These are phyloP conservation scores for Schizopora paradoxa DNA, from an alignment of 1,284 basidiomycete species.

Conservation along the genomic window DNA sequence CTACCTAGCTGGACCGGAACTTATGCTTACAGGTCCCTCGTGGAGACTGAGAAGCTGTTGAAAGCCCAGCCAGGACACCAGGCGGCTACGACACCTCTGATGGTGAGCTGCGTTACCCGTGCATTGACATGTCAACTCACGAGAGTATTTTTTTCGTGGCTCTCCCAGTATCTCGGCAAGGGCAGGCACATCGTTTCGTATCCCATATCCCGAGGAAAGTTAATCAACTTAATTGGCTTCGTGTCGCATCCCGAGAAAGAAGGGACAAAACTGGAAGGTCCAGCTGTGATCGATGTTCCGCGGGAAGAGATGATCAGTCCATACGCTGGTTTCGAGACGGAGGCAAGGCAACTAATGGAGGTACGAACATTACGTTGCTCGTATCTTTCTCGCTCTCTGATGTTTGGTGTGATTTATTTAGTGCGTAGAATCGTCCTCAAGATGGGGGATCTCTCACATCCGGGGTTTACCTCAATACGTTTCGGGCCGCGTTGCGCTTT, in stretches of 20 bases:
- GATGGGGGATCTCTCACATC: constrained; percentile 25
- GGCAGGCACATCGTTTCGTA: constrained; percentile 30
- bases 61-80: constrained; percentile 32
- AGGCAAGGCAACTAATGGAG: constrained; percentile 22
- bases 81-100: constrained; percentile 22
- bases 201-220: constrained; percentile 24
- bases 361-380: constrained; percentile 20
- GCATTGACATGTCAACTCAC: background rate
- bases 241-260: constrained; percentile 20
- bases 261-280: constrained; percentile 21
- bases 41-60: constrained; percentile 29
- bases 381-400: constrained; percentile 12
- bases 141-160: background rate
- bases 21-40: constrained; percentile 37
- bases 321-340: constrained; percentile 25
- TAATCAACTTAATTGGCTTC: constrained; percentile 24
- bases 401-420: constrained; percentile 7
- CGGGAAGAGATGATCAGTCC: constrained; percentile 21
- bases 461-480: constrained; percentile 22
- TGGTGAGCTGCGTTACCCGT: constrained; percentile 10
- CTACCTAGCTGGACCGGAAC: constrained; percentile 40
- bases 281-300: constrained; percentile 22
- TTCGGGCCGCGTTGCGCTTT: constrained; percentile 21
- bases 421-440: constrained; percentile 22
- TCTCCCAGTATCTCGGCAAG: constrained; percentile 38